Evolutionary conservation across 1,284 basidiomycete genomes (phyloP).

Genomic region (Marasmius sp.): DNA sequence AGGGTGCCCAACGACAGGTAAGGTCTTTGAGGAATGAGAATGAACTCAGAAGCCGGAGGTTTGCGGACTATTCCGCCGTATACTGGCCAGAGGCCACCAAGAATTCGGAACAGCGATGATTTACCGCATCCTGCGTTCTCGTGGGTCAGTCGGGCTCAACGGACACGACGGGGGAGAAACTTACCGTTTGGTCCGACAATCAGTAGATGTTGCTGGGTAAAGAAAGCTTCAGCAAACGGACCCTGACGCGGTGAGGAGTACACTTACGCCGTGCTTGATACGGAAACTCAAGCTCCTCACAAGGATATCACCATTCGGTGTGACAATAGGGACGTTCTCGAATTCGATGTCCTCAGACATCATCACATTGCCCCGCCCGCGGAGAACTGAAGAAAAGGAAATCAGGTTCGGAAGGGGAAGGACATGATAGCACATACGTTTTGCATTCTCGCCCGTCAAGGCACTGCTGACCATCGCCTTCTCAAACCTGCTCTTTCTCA

Average conservation of each 20-base stretch:
- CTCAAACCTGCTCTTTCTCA: conserved; percentile 83
- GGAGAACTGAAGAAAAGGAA: conserved; percentile 57
- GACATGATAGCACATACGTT: conserved; percentile 50
- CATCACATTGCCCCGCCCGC: conserved; percentile 77
- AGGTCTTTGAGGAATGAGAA: conserved; percentile 94
- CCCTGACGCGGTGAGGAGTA: conserved; percentile 3
- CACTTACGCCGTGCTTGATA: conserved; percentile 84
- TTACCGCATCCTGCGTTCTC: conserved; percentile 72
- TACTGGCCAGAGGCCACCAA: conserved; percentile 97
- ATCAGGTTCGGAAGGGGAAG: not conserved
- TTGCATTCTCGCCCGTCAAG: conserved; percentile 75
- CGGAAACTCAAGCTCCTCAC: conserved; percentile 85
- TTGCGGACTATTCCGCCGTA: conserved; percentile 95
- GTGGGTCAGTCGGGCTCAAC: not conserved
- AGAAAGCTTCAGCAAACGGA: conserved; percentile 2
- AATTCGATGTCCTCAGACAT: conserved; percentile 90
- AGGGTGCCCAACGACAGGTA: conserved; percentile 93
- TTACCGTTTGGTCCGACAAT: conserved; percentile 91
- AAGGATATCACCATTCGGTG: conserved; percentile 93
- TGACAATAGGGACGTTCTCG: conserved; percentile 92
- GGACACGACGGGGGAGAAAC: conserved; percentile 14
- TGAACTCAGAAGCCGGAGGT: conserved; percentile 87
- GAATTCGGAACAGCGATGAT: conserved; percentile 89
- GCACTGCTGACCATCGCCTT: conserved; percentile 85
- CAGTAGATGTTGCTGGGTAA: conserved; percentile 76